Base-by-base conservation (phyloP, 306 rosid genomes). In the Purshia tridentata region DNA sequence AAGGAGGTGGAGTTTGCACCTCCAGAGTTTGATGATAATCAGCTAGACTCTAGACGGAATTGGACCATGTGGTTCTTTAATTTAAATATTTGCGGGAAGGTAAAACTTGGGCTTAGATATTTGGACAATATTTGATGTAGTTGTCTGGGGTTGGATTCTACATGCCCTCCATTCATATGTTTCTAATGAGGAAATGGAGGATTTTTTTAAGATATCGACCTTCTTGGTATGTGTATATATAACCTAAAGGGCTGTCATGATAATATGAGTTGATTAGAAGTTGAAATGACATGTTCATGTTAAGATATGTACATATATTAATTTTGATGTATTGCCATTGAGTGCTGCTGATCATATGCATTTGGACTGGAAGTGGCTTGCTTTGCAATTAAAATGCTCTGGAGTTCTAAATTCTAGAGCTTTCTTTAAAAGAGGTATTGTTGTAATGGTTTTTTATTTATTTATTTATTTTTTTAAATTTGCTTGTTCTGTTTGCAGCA, bases 1-100 rank as follows among this genome's bases (percentile, higher is more conserved):
- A 23, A 23, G 29, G 29, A 23, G 29, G 29, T 23, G 29, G 29
- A 23, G 29, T 23, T 23, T 23, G 29, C 29, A 23, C 29, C 29
- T 23, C 29, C 29, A 23, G 29, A 2, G 1, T 23, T 23, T 23
- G 29, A 23, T 23, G 29, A 23, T 23, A 1, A 23, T 23, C 29
- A 56, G 10, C 23, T 55, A 50, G 54, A 19, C 39, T 0, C 22
- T 56, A 39, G 37, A 57, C 14, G 61, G 61, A 57, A 57, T 20
- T 57, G 5, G 22, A 23, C 41, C 62, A 23, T 23, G 29, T 22
- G 62, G 62, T 23, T 9, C 15, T 57, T 57, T 9, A 57, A 10
- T 29, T 11, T 22, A 14, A 20, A 23, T 22, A 57, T 23, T 14
- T 57, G 41, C 40, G 61, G 76, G 29, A 89, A 88, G 97, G 98